phyloP scores from a whole-genome alignment of 805 yeast species.

The Suhomyces xylopsoci region DNA sequence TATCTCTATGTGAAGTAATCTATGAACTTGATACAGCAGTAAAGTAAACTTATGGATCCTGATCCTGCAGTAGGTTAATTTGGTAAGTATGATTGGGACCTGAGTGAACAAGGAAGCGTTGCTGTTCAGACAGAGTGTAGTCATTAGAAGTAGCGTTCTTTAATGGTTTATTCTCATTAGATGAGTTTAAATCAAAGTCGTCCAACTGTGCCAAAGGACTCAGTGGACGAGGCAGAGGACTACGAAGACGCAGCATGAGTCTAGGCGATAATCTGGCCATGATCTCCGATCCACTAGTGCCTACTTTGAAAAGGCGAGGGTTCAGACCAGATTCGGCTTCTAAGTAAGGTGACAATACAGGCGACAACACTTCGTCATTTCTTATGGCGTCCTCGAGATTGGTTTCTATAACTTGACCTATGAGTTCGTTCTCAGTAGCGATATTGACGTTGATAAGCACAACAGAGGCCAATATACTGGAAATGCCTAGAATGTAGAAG shows the following conservation, averaged over 20 bases:
- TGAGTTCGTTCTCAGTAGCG: constrained; percentile 42
- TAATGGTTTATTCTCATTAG: constrained; percentile 5
- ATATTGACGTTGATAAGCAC: constrained; percentile 43
- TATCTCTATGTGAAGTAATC: background rate
- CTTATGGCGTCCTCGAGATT: constrained; percentile 48
- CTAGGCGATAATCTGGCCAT: constrained; percentile 14
- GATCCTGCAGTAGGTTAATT: constrained; percentile 7
- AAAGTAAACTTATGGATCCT: no score
- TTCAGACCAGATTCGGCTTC: constrained; percentile 10
- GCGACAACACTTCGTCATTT: constrained; percentile 45
- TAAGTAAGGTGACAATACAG: constrained; percentile 45
- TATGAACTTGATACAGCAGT: background rate
- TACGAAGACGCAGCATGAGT: background rate
- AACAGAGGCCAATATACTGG: constrained; percentile 45
- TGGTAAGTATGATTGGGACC: constrained; percentile 21
- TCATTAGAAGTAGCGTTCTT: background rate
- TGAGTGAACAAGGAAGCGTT: constrained; percentile 14
- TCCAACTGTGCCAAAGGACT: background rate
- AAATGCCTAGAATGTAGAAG: constrained; percentile 45
- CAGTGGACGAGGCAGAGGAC: background rate
- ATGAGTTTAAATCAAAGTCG: background rate
- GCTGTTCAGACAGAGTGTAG: background rate
- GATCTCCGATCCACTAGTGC: constrained; percentile 11
- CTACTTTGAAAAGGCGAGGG: constrained; percentile 7
- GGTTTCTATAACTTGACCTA: constrained; percentile 46